A percentile compares a stretch with the other conserved stretches of the same genome.
These are phyloP conservation scores for Sophora flavescens DNA, from an alignment of 306 rosid species.

Conservation along the genomic window DNA sequence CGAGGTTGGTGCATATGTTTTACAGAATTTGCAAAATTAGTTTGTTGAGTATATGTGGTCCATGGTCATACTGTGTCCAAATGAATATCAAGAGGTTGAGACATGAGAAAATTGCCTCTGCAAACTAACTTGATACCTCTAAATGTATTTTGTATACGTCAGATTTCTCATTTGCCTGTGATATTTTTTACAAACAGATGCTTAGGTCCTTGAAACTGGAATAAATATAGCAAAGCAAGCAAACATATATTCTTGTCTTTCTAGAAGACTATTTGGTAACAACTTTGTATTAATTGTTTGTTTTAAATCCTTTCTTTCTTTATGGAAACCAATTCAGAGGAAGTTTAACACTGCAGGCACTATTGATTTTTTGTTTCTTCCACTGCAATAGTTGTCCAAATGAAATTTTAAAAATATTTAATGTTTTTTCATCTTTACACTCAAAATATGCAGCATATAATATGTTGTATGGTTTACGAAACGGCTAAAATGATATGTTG, in stretches of 20 bases:
- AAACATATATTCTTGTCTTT: conserved; percentile 25
- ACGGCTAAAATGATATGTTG: conserved; percentile 6
- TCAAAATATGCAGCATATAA: conserved; percentile 1
- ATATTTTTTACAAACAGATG: conserved; percentile 25
- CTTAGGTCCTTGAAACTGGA: conserved; percentile 12
- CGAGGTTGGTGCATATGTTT: conserved; percentile 69
- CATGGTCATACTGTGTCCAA: conserved; percentile 9
- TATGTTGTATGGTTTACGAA: background rate
- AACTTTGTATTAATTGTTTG: background rate
- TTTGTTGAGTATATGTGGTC: conserved; percentile 28
- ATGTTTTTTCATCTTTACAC: background rate
- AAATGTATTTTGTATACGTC: background rate
- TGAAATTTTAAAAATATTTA: conserved; percentile 11
- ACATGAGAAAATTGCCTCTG: background rate
- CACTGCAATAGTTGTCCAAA: conserved; percentile 3
- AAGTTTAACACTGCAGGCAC: conserved; percentile 3
- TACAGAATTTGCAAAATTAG: conserved; percentile 20
- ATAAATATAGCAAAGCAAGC: background rate
- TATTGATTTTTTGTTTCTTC: background rate
- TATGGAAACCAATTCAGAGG: background rate
- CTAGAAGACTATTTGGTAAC: conserved; percentile 28
- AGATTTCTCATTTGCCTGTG: background rate
- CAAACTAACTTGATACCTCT: background rate
- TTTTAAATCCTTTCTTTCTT: background rate
- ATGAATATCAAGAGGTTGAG: conserved; percentile 34